Evolutionary conservation across 2,329 filamentous ascomycete genomes (phyloP).

Genomic region (Epichloe gansuensis): DNA sequence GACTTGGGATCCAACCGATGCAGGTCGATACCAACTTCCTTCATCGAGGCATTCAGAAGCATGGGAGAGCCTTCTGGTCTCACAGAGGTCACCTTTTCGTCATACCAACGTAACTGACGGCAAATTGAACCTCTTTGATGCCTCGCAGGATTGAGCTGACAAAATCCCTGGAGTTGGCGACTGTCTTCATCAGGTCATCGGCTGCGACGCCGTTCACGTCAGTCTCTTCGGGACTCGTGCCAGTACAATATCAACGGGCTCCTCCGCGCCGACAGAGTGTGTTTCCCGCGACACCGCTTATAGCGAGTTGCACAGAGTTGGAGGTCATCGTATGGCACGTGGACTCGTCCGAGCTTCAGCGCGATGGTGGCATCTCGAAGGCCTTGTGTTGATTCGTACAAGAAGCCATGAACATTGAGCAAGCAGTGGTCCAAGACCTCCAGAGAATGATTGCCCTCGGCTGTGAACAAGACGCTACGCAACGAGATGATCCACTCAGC

Average conservation of each 20-base stretch:
- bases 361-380: conserved; percentile 82
- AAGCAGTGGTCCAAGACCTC: conserved; percentile 82
- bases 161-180: conserved; percentile 89
- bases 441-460: conserved; percentile 70
- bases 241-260: conserved; percentile 51
- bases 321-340: conserved; percentile 83
- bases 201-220: conserved; percentile 53
- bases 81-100: conserved; percentile 65
- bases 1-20: conserved; percentile 86
- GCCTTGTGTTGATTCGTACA: conserved; percentile 76
- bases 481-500: conserved; percentile 90
- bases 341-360: conserved; percentile 80
- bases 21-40: conserved; percentile 88
- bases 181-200: conserved; percentile 63
- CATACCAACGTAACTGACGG: conserved; percentile 79
- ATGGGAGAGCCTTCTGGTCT: conserved; percentile 58
- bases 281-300: conserved; percentile 31
- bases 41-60: conserved; percentile 80
- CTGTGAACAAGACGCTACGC: conserved; percentile 78
- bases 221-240: conserved; percentile 62
- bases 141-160: conserved; percentile 79
- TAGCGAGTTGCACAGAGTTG: conserved; percentile 47
- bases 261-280: conserved; percentile 22
- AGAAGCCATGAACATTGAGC: conserved; percentile 80
- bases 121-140: conserved; percentile 93